These are phyloP conservation scores for Blastocystis sp. DNA, from an alignment of 352 stramenopile genomes.

Conservation along the genomic window DNA sequence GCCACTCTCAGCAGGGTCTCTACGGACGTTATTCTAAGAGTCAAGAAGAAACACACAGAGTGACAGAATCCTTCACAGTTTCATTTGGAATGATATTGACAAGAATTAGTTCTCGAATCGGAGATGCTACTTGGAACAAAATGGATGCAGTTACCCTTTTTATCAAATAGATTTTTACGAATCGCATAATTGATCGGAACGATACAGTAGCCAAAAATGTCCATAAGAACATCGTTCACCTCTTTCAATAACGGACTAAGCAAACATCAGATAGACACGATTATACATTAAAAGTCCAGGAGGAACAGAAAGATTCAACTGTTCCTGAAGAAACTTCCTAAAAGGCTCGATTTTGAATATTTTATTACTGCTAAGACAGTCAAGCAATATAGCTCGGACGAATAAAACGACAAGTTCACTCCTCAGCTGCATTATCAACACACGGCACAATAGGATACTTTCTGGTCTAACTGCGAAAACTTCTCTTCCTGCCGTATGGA, in stretches of 20 bases:
- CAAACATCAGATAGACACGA: too few relatives aligned
- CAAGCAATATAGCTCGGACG: not conserved
- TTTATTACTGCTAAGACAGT: not conserved
- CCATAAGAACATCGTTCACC: not conserved
- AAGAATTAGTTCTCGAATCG: conserved; percentile 8
- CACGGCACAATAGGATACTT: not conserved
- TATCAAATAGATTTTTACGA: not conserved
- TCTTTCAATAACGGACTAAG: not conserved
- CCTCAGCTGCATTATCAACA: not conserved
- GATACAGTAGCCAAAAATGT: conserved; percentile 40
- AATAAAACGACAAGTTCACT: not conserved
- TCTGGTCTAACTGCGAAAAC: not conserved
- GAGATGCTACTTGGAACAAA: not conserved
- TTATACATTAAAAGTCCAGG: not conserved
- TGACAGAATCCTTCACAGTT: not conserved
- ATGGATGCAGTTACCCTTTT: not conserved
- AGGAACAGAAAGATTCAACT: not conserved
- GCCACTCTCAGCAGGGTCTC: not conserved
- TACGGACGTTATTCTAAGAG: not conserved
- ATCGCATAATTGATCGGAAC: conserved; percentile 1
- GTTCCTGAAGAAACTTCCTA: conserved; percentile 41
- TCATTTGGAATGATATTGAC: not conserved
- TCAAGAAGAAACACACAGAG: not conserved
- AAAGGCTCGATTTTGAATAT: conserved; percentile 40
- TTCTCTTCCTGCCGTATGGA: not conserved